Evolutionary conservation across 2,329 filamentous ascomycete species (phyloP), one percentile per base, ranked within the genome.

Genomic region (Ophiocordyceps robertsii): DNA sequence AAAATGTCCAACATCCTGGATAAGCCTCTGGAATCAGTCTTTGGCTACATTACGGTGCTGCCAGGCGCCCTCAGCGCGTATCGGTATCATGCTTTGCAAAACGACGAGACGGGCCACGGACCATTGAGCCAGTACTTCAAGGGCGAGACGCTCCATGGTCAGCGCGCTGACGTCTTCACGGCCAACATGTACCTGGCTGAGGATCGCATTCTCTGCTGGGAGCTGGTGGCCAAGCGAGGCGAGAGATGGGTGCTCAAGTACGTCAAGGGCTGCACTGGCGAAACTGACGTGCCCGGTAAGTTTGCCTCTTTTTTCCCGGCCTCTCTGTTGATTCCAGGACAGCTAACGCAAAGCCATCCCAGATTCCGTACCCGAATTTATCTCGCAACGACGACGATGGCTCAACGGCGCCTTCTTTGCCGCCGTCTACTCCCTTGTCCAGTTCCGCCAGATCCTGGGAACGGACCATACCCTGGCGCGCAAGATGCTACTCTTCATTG

Each of bases 1-100:
- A 98, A 98, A 64, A 95, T 98, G 87, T 95, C 88, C 35, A 98
- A 98, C 55, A 98, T 98, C 54, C 72, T 98, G 24, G 92, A 98
- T 60, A 98, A 98, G 62, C 92, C 92, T 0, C 69, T 98, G 2
- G 92, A 98, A 61, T 95, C 87, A 0, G 90, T 95, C 0, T 98
- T 98, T 60, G 92, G 92, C 2, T 98, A 96, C 59, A 98, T 98
- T 52, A 96, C 90, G 6, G 92, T 98, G 52, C 68, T 98, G 49
- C 93, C 92, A 0, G 93, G 92, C 62, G 92, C 92, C 1, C 74
- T 98, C 41, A 94, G 86, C 58, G 92, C 92, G 2, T 98, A 98
- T 60, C 78, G 93, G 36, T 98, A 94, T 62, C 86, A 95, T 53
- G 92, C 92, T 2, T 66, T 98, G 48, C 92, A 98, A 57, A 98